Evolutionary conservation across 768 basidiomycete species (phyloP).

Genomic region (Podaxis sp.): DNA sequence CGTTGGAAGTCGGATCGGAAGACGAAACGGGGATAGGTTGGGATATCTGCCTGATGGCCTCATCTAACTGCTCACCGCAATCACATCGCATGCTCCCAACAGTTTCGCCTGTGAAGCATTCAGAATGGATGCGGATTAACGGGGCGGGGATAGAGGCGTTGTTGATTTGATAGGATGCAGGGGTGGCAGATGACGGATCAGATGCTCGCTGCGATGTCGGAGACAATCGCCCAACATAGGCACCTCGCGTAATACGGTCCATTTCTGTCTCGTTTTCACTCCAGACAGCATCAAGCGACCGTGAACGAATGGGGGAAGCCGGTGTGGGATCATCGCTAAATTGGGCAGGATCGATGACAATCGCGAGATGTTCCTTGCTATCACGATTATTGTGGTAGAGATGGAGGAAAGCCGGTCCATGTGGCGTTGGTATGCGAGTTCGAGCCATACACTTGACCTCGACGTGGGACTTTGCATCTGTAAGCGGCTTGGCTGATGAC

Average conservation of each 20-base stretch:
- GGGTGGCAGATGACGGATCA: conserved; percentile 27
- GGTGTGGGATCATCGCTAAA: conserved; percentile 44
- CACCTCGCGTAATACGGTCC: conserved; percentile 91
- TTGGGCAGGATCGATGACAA: conserved; percentile 92
- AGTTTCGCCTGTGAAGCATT: conserved; percentile 98
- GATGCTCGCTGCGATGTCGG: conserved; percentile 48
- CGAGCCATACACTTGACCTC: conserved; percentile 93
- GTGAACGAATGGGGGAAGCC: conserved; percentile 74
- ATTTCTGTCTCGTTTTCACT: conserved; percentile 82
- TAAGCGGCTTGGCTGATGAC: conserved; percentile 25
- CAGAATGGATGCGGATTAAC: conserved; percentile 93
- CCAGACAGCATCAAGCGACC: conserved; percentile 83
- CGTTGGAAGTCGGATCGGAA: conserved; percentile 26
- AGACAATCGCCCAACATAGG: conserved; percentile 86
- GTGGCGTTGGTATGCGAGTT: conserved; percentile 94
- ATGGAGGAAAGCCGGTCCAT: conserved; percentile 91
- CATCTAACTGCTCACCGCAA: conserved; percentile 97
- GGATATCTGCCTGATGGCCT: conserved; percentile 89
- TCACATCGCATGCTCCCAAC: conserved; percentile 98
- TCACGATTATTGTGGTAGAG: conserved; percentile 94
- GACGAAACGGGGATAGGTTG: conserved; percentile 54
- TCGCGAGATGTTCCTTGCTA: conserved; percentile 91
- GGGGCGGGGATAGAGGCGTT: conserved; percentile 56
- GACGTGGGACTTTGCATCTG: conserved; percentile 22
- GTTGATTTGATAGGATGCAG: conserved; percentile 16